A percentile compares a stretch with the other conserved stretches of the same genome.
Conservation (phyloP, 2,329 filamentous ascomycete genomes). For the Aaosphaeria arxii region DNA sequence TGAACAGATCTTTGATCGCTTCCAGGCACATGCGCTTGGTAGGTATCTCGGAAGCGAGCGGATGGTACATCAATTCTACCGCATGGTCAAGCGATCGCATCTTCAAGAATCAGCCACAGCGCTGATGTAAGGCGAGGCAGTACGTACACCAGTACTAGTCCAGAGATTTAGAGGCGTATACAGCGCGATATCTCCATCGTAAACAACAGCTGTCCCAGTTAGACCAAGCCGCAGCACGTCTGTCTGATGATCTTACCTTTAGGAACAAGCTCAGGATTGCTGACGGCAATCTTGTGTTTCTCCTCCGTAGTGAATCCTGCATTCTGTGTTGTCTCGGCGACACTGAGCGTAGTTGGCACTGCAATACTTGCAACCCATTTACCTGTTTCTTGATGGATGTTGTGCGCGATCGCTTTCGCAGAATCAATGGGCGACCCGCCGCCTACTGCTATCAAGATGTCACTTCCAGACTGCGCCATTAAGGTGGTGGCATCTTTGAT, state of each 20-base stretch:
- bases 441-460: constrained; percentile 33
- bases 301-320: constrained; percentile 52
- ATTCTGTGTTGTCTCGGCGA: constrained; percentile 53
- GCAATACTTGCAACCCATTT: constrained; percentile 39
- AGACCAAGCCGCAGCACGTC: constrained; percentile 1
- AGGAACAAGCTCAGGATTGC: constrained; percentile 42
- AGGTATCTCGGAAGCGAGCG: constrained; percentile 49
- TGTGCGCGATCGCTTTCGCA: constrained; percentile 38
- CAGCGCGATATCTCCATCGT: constrained; percentile 51
- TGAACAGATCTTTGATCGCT: constrained; percentile 51
- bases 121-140: neutral
- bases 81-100: constrained; percentile 56
- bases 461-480: constrained; percentile 35
- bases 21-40: constrained; percentile 46
- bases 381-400: constrained; percentile 35
- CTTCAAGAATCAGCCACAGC: constrained; percentile 2
- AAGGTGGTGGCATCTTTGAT: constrained; percentile 33
- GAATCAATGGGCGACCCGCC: constrained; percentile 55
- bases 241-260: constrained; percentile 19
- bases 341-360: constrained; percentile 42
- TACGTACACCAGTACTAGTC: constrained; percentile 47
- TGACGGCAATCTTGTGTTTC: constrained; percentile 51
- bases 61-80: constrained; percentile 55
- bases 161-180: constrained; percentile 52
- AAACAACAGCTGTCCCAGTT: constrained; percentile 45